Evolutionary conservation across 179 eudicot species (phyloP).

Genomic region (Nepenthes alata): DNA sequence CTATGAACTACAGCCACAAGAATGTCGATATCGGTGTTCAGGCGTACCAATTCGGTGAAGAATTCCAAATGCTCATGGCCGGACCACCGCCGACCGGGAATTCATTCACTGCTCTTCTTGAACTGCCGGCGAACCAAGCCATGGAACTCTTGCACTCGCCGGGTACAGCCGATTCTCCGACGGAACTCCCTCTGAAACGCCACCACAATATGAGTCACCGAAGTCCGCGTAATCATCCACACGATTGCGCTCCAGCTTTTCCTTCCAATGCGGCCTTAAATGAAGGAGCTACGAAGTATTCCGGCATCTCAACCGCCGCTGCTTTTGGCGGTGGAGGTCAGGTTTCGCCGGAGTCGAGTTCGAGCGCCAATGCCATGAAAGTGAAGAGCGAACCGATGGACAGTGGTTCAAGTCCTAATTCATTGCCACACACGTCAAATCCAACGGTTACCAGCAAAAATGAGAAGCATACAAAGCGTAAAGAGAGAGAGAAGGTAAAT

Average conservation of each 20-base stretch:
- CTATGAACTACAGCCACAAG: slow-evolving; percentile 16
- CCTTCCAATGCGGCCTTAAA: slow-evolving; percentile 34
- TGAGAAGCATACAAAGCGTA: slow-evolving; percentile 56
- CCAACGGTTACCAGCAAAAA: slow-evolving; percentile 22
- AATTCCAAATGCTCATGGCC: slow-evolving; percentile 29
- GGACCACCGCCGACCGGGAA: slow-evolving; percentile 26
- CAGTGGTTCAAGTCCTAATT: slow-evolving; percentile 38
- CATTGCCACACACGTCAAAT: slow-evolving; percentile 24
- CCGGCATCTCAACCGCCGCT: slow-evolving; percentile 29
- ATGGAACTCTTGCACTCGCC: slow-evolving; percentile 49
- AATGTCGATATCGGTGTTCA: slow-evolving; percentile 14
- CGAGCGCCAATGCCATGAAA: slow-evolving; percentile 9
- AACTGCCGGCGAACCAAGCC: slow-evolving; percentile 61
- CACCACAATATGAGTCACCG: slow-evolving; percentile 8
- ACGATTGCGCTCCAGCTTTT: slow-evolving; percentile 24
- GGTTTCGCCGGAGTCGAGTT: slow-evolving; percentile 23
- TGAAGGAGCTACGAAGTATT: slow-evolving; percentile 52
- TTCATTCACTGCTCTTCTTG: slow-evolving; percentile 83
- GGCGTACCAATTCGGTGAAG: slow-evolving; percentile 28
- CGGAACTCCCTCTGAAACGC: slow-evolving; percentile 1
- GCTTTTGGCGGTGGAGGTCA: background rate
- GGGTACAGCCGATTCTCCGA: slow-evolving; percentile 11
- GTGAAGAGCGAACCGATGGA: slow-evolving; percentile 62
- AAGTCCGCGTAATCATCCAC: slow-evolving; percentile 6
- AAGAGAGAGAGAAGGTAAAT: slow-evolving; percentile 68